Evolutionary conservation across 2,329 filamentous ascomycete species (phyloP).

Genomic region (Fusarium sp.): DNA sequence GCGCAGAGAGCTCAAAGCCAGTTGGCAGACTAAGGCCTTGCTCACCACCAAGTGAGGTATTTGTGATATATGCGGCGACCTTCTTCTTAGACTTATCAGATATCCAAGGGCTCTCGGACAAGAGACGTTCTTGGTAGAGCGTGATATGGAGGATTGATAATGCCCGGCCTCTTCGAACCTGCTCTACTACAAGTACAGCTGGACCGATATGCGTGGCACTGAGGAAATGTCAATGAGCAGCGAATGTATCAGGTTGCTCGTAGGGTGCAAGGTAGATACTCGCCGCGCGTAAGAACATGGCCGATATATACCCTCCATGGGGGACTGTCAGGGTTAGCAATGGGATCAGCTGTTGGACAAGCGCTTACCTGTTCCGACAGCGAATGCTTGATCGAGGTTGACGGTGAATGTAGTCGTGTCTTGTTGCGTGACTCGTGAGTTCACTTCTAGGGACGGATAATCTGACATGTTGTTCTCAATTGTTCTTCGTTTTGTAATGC

Average conservation of each 20-base stretch:
- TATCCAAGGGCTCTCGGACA: conserved; percentile 49
- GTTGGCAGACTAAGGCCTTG: conserved; percentile 45
- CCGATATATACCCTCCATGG: conserved; percentile 58
- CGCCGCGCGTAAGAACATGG: conserved; percentile 51
- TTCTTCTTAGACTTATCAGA: conserved; percentile 44
- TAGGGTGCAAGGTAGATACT: conserved; percentile 46
- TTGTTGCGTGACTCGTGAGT: conserved; percentile 12
- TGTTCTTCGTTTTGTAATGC: background rate
- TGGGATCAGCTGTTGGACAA: background rate
- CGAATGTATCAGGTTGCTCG: conserved; percentile 51
- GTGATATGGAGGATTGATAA: conserved; percentile 55
- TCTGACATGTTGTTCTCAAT: background rate
- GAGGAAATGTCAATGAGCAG: conserved; percentile 55
- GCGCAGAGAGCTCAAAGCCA: conserved; percentile 33
- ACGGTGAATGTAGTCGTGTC: conserved; percentile 17
- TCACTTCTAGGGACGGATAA: conserved; percentile 3
- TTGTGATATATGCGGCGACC: conserved; percentile 54
- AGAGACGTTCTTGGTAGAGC: conserved; percentile 53
- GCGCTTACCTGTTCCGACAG: conserved; percentile 24
- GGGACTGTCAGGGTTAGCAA: conserved; percentile 46
- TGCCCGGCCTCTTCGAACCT: conserved; percentile 54
- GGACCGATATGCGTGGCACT: conserved; percentile 51
- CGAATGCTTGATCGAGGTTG: conserved; percentile 20
- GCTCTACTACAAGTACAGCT: conserved; percentile 51
- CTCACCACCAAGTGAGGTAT: conserved; percentile 41